Percentiles rank a stretch among this genome's conserved stretches.
Conservation (phyloP, 2,329 filamentous ascomycete genomes). For the Alternaria arborescens region DNA sequence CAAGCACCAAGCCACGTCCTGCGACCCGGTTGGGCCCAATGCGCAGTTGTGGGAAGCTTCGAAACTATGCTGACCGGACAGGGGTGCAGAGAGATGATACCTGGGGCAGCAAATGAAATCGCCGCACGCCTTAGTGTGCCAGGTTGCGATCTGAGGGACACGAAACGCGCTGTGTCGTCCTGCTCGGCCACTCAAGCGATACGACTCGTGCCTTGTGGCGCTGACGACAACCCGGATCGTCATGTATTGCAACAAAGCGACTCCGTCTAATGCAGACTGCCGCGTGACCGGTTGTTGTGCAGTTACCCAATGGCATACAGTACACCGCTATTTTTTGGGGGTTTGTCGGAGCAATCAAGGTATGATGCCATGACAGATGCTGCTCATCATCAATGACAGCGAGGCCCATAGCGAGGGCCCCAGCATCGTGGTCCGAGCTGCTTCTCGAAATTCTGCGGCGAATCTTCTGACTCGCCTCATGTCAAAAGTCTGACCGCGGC, state of each 20-base stretch:
- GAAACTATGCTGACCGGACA: conserved; percentile 36
- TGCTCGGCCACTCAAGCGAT: conserved; percentile 58
- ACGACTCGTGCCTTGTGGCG: conserved; percentile 74
- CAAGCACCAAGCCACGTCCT: conserved; percentile 25
- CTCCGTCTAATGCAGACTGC: conserved; percentile 26
- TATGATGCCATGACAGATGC: conserved; percentile 29
- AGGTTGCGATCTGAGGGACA: conserved; percentile 21
- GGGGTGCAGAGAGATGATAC: conserved; percentile 27
- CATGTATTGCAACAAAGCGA: conserved; percentile 30
- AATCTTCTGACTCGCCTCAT: conserved; percentile 41
- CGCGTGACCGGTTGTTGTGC: conserved; percentile 24
- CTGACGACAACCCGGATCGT: conserved; percentile 32
- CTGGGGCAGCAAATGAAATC: conserved; percentile 45
- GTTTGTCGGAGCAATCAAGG: conserved; percentile 34
- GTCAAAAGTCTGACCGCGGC: conserved; percentile 26
- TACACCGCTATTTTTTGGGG: conserved; percentile 43
- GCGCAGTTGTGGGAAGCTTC: conserved; percentile 27
- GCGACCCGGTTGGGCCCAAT: conserved; percentile 35
- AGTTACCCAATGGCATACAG: conserved; percentile 10
- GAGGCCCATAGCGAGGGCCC: conserved; percentile 1
- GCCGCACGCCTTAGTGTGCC: conserved; percentile 26
- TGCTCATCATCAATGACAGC: conserved; percentile 26
- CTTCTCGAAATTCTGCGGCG: conserved; percentile 40
- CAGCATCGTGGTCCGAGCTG: conserved; percentile 31
- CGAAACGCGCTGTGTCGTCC: conserved; percentile 42